These are phyloP conservation scores for Huntiella decipiens DNA, from an alignment of 2,329 filamentous ascomycete species.

Conservation along the genomic window DNA sequence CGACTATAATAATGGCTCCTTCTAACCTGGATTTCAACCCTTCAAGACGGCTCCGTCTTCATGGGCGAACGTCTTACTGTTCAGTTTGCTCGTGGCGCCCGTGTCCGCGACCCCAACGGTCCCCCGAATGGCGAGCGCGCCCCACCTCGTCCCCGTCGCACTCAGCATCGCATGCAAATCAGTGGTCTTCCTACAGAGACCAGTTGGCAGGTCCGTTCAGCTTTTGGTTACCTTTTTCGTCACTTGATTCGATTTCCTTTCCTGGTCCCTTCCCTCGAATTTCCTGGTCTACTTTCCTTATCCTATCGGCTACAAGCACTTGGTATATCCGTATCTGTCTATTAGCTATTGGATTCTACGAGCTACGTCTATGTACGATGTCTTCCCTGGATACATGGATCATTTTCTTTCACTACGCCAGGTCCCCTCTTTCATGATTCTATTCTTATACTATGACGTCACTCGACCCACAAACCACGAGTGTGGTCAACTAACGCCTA, in stretches of 20 bases:
- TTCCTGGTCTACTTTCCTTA: not conserved
- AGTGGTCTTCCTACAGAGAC: constrained; percentile 93
- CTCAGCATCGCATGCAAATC: constrained; percentile 91
- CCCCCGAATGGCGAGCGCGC: constrained; percentile 35
- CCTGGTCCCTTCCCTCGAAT: not conserved
- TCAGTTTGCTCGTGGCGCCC: constrained; percentile 85
- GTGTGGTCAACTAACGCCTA: too few relatives aligned
- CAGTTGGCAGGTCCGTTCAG: constrained; percentile 97
- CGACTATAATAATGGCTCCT: not conserved
- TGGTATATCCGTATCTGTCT: not conserved
- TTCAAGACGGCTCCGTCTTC: constrained; percentile 81
- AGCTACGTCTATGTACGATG: not conserved
- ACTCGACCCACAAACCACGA: too few relatives aligned
- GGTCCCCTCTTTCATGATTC: not conserved
- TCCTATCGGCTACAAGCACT: not conserved
- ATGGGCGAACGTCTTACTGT: constrained; percentile 96
- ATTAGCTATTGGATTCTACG: not conserved
- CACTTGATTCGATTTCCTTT: not conserved
- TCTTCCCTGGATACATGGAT: not conserved
- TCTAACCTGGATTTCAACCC: constrained; percentile 7
- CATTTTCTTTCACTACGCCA: not conserved
- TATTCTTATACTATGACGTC: not conserved
- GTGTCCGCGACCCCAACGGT: constrained; percentile 27
- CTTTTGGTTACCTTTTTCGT: constrained; percentile 18
- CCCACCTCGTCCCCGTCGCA: constrained; percentile 67